Conservation (phyloP, 2,329 filamentous ascomycete species). For the Ophiostoma quercus region DNA sequence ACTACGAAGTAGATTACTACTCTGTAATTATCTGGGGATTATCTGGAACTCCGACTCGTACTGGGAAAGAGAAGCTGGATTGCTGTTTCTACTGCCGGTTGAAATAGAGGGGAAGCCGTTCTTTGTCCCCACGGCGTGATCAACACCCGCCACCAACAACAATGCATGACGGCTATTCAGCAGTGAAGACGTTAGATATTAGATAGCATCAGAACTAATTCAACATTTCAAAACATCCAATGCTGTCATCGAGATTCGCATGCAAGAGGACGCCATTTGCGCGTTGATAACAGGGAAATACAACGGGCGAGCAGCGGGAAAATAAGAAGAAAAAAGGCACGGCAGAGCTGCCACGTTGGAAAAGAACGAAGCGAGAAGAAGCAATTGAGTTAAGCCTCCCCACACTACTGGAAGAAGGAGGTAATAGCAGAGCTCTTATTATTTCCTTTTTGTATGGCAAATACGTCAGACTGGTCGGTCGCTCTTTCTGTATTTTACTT, state of each 20-base stretch:
- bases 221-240: background rate
- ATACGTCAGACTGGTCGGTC: background rate
- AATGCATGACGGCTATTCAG: background rate
- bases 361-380: background rate
- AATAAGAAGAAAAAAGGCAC: background rate
- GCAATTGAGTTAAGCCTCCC: background rate
- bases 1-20: background rate
- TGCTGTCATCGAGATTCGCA: slow-evolving; percentile 3
- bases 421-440: slow-evolving; percentile 7
- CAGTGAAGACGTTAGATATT: background rate
- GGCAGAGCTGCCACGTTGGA: background rate
- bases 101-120: slow-evolving; percentile 5
- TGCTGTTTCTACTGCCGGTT: background rate
- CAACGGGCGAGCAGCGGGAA: background rate
- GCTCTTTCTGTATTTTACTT: background rate
- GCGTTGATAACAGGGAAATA: background rate
- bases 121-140: background rate
- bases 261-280: background rate
- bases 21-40: background rate
- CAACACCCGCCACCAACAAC: background rate
- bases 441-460: background rate
- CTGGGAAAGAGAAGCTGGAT: background rate
- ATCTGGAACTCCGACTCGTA: background rate
- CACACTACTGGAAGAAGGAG: slow-evolving; percentile 1
- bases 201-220: background rate